These are phyloP conservation scores for Fusarium cicatricum DNA, from an alignment of 2,329 filamentous ascomycete genomes.

Conservation along the genomic window DNA sequence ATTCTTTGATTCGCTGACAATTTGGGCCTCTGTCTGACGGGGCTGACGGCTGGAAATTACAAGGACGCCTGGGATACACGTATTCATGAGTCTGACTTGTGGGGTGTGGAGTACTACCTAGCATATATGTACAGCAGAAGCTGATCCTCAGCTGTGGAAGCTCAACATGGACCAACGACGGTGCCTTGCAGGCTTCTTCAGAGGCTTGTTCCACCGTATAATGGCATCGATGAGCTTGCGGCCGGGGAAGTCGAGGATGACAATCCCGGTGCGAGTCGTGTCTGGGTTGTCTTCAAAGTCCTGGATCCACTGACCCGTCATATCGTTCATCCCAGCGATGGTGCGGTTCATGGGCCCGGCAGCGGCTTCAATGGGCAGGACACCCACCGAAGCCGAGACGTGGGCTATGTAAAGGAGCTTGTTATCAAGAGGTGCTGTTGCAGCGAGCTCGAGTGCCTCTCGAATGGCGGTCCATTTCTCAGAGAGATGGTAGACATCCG, in stretches of 20 bases:
- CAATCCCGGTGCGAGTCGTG: slow-evolving; percentile 51
- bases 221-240: slow-evolving; percentile 52
- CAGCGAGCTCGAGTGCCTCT: slow-evolving; percentile 50
- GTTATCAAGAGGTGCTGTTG: slow-evolving; percentile 46
- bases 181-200: slow-evolving; percentile 20
- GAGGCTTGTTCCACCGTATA: slow-evolving; percentile 50
- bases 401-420: slow-evolving; percentile 55
- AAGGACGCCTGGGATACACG: slow-evolving; percentile 8
- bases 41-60: slow-evolving; percentile 26
- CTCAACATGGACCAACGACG: slow-evolving; percentile 11
- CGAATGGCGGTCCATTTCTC: slow-evolving; percentile 57
- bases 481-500: slow-evolving; percentile 52
- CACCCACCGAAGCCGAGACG: slow-evolving; percentile 57
- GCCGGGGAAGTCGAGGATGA: slow-evolving; percentile 61
- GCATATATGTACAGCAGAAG: neutral
- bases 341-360: slow-evolving; percentile 54
- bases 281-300: slow-evolving; percentile 40
- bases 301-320: slow-evolving; percentile 55
- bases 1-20: slow-evolving; percentile 19
- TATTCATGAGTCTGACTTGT: neutral
- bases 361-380: slow-evolving; percentile 59
- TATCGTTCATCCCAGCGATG: slow-evolving; percentile 59
- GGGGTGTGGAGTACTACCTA: slow-evolving; percentile 16
- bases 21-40: slow-evolving; percentile 7
- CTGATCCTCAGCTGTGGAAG: slow-evolving; percentile 15